Evolutionary conservation across 2,329 filamentous ascomycete species (phyloP), one percentile per base, ranked within the genome.

Genomic region (Torrubiellomyces zombiae): DNA sequence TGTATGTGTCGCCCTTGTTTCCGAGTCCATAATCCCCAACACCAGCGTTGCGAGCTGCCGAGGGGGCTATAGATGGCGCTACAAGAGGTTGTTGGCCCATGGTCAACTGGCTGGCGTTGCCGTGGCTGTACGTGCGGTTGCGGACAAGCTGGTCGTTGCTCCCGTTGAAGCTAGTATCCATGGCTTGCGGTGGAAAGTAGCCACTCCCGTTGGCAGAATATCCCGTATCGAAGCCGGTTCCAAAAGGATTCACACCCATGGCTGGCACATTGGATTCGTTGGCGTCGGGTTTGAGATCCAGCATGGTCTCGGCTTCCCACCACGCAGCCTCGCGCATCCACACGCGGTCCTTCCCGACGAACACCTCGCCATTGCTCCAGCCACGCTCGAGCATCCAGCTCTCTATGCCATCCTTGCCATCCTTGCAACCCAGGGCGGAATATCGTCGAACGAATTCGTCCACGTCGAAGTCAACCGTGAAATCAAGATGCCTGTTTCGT

Each of bases 271-370:
- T 27, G 18, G 24, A 16, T 18, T 29, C 16, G 12, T 50, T 48
- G 20, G 71, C 66, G 26, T 65, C 58, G 2, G 75, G 70, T 50
- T 89, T 86, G 39, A 91, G 61, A 42, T 98, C 89, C 15, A 95
- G 72, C 78, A 94, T 92, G 32, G 70, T 80, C 54, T 98, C 89
- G 5, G 85, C 86, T 51, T 95, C 86, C 86, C 86, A 95, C 86
- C 89, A 98, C 3, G 85, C 79, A 29, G 60, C 66, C 51, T 98
- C 89, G 24, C 86, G 71, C 59, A 95, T 85, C 89, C 89, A 98
- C 20, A 98, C 73, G 16, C 89, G 78, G 49, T 95, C 83, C 29
- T 73, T 75, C 28, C 89, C 89, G 16, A 95, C 62, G 5, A 93
- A 72, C 2, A 95, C 83, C 52, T 95, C 89, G 19, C 89, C 89